Evolutionary conservation across 2,329 filamentous ascomycete genomes (phyloP).

Genomic region (Aspergillus ruber): DNA sequence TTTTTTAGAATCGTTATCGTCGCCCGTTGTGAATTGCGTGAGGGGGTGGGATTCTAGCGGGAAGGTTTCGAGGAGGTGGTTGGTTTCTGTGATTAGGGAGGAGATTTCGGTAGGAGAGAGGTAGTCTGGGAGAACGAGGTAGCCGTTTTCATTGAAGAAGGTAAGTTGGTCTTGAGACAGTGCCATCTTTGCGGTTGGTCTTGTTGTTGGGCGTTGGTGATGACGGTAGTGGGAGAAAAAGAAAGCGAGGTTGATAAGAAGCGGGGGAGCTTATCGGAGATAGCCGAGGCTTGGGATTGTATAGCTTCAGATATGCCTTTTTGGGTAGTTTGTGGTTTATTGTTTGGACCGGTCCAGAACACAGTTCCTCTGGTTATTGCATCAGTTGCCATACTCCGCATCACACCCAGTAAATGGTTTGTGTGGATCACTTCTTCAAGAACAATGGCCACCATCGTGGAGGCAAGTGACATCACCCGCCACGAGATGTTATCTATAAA

Average conservation of each 20-base stretch:
- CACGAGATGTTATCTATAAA: not conserved
- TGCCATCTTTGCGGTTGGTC: slow-evolving; percentile 9
- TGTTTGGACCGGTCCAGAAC: not conserved
- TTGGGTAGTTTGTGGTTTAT: not conserved
- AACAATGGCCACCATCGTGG: not conserved
- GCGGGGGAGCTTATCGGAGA: slow-evolving; percentile 12
- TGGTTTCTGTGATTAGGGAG: slow-evolving; percentile 67
- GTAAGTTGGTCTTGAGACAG: slow-evolving; percentile 66
- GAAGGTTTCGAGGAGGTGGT: slow-evolving; percentile 67
- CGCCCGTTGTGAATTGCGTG: slow-evolving; percentile 87
- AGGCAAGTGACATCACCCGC: not conserved
- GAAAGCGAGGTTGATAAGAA: slow-evolving; percentile 7
- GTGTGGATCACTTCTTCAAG: not conserved
- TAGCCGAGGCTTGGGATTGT: slow-evolving; percentile 9
- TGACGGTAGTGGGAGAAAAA: not conserved
- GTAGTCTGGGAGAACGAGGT: slow-evolving; percentile 76
- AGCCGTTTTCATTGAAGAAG: slow-evolving; percentile 75
- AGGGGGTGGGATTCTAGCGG: slow-evolving; percentile 78
- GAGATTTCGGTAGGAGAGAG: slow-evolving; percentile 60
- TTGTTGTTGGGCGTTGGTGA: not conserved
- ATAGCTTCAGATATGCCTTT: not conserved
- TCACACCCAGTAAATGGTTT: not conserved
- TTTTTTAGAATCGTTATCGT: slow-evolving; percentile 45
- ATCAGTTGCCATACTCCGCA: not conserved
- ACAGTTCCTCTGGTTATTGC: not conserved